A percentile compares a stretch with the other conserved stretches of the same genome.
These are phyloP conservation scores for Haplosporangium gracile DNA, from an alignment of 192 early-diverging fungal species.

Conservation along the genomic window DNA sequence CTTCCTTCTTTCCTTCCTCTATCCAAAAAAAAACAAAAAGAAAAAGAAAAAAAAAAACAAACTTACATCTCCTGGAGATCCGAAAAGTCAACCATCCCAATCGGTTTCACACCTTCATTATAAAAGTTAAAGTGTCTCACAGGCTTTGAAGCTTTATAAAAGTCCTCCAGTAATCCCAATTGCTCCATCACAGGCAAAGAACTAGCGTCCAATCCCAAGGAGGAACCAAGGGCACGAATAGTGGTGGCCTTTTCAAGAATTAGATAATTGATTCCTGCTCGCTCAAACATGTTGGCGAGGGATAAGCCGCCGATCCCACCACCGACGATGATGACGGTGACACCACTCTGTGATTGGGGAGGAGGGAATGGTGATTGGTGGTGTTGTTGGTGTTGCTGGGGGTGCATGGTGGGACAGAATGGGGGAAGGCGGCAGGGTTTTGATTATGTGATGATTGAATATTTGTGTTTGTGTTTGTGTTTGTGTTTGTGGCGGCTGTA, in stretches of 20 bases:
- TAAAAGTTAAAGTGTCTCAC: constrained; percentile 34
- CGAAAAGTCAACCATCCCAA: constrained; percentile 29
- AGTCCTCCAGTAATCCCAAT: constrained; percentile 30
- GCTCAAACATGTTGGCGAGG: constrained; percentile 30
- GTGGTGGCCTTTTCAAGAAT: constrained; percentile 26
- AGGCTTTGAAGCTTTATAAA: constrained; percentile 22
- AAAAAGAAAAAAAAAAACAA: too few relatives aligned
- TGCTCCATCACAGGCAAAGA: constrained; percentile 37
- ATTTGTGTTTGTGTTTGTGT: background rate
- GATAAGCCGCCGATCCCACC: constrained; percentile 11
- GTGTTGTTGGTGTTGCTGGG: background rate
- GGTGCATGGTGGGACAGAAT: background rate
- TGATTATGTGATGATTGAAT: background rate
- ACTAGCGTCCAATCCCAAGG: constrained; percentile 18
- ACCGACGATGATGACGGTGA: constrained; percentile 32
- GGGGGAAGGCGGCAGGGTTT: background rate
- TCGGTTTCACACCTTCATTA: constrained; percentile 7
- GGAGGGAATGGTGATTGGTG: background rate
- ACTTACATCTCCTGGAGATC: constrained; percentile 37
- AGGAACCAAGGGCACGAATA: constrained; percentile 26
- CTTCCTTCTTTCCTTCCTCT: background rate
- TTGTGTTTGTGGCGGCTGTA: background rate
- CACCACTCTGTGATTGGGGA: constrained; percentile 22
- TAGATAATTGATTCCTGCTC: constrained; percentile 36
- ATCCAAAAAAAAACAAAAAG: too few relatives aligned